A percentile compares a stretch with the other conserved stretches of the same genome.
Conservation (phyloP, 2,329 filamentous ascomycete genomes). For the Acrocalymma vagum region DNA sequence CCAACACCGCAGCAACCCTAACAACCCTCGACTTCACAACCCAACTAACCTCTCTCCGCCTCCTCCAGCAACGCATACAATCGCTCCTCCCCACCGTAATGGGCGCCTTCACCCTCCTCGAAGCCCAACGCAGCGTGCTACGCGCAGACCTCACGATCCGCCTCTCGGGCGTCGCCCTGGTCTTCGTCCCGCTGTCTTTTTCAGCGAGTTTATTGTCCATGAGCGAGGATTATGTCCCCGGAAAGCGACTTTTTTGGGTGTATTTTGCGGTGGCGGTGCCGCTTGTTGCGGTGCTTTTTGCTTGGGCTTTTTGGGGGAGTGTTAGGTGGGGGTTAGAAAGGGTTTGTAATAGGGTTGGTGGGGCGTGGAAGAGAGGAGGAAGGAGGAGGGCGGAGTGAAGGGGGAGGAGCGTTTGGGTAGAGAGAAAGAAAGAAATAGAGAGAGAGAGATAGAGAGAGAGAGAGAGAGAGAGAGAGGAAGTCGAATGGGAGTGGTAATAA, state of each 20-base stretch:
- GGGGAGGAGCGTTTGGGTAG: no score
- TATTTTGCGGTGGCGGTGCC: constrained; percentile 5
- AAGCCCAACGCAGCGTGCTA: constrained; percentile 8
- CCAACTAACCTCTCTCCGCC: constrained; percentile 1
- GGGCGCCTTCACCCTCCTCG: constrained; percentile 13
- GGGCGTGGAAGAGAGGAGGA: background rate
- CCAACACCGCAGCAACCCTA: background rate
- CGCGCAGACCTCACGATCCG: constrained; percentile 11
- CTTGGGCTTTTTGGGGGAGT: constrained; percentile 9
- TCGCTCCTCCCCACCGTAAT: constrained; percentile 12
- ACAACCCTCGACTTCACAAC: background rate
- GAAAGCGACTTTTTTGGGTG: constrained; percentile 8
- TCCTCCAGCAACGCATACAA: constrained; percentile 9
- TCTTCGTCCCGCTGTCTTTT: constrained; percentile 10
- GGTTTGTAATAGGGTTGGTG: constrained; percentile 1
- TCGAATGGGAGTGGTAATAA: no score
- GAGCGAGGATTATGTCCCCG: constrained; percentile 9
- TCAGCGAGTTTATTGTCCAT: constrained; percentile 12
- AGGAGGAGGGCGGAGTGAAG: no score
- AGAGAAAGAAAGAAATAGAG: no score
- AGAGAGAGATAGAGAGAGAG: no score
- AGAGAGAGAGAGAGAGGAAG: no score
- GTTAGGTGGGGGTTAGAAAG: constrained; percentile 2
- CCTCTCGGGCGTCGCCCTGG: constrained; percentile 3
- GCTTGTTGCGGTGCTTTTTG: constrained; percentile 10